These are phyloP conservation scores for Fusarium compactum DNA, from an alignment of 2,329 filamentous ascomycete species.

Conservation along the genomic window DNA sequence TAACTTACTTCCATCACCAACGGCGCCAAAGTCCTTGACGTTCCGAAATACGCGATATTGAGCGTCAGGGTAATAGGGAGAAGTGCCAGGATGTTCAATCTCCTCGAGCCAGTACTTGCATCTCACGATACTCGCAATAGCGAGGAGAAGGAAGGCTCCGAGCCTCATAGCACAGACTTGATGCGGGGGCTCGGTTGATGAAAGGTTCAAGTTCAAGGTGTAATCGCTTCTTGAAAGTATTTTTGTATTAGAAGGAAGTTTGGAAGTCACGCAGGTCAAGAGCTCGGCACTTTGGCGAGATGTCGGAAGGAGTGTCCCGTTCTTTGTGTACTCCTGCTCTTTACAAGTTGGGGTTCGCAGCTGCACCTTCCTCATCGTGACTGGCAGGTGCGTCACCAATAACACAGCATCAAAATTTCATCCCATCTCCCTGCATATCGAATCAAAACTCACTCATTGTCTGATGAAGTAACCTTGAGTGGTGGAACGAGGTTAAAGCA, in stretches of 20 bases:
- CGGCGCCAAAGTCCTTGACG: slow-evolving; percentile 48
- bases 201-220: not conserved
- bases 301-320: slow-evolving; percentile 12
- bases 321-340: not conserved
- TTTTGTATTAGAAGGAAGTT: not conserved
- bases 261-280: not conserved
- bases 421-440: not conserved
- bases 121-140: slow-evolving; percentile 15
- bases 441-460: not conserved
- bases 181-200: not conserved
- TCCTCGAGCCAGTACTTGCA: slow-evolving; percentile 49
- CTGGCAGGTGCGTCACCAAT: slow-evolving; percentile 6
- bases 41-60: slow-evolving; percentile 50
- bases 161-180: slow-evolving; percentile 34
- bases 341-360: not conserved
- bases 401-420: not conserved
- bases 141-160: slow-evolving; percentile 16
- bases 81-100: slow-evolving; percentile 45
- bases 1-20: slow-evolving; percentile 48
- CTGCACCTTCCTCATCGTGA: slow-evolving; percentile 9
- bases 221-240: not conserved
- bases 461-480: not conserved
- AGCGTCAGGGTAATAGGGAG: slow-evolving; percentile 48
- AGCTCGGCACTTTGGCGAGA: not conserved
- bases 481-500: slow-evolving; percentile 24